Evolutionary conservation across 768 basidiomycete species (phyloP), one percentile per base, ranked within the genome.

Genomic region (Trametes sanguinea): DNA sequence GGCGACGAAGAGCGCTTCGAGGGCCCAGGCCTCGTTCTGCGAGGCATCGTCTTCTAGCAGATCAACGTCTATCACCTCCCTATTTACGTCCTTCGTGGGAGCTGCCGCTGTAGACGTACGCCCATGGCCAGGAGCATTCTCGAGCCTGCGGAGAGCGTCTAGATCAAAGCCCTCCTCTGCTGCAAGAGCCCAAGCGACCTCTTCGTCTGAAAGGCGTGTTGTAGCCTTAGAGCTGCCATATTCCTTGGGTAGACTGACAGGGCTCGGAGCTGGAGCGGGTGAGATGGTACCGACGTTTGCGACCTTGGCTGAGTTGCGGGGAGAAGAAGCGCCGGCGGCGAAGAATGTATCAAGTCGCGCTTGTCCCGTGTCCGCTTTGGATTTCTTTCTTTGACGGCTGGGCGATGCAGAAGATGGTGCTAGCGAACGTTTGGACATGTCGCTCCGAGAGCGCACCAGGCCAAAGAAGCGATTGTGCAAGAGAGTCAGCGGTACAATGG

Each of bases 11-110:
- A 33, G 32, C 27, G 51, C 8, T n/a, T 40, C n/a, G 57, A 57
- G 30, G 59, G 51, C 9, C 48, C 35, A n/a, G 37, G 35, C n/a
- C 14, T 54, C 40, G 22, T 60, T 40, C 27, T 55, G 54, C 43
- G 22, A 46, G 47, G 57, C 37, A 29, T 50, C 60, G 52, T 71
- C 68, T 54, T 72, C 72, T 45, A 69, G 53, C 40, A 68, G 64
- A 65, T 76, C 75, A n/a, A 76, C 70, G 63, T 75, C 73, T 66
- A 74, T 76, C 53, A 75, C 68, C 56, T 70, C 69, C 14, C 53
- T 22, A 40, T 8, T 54, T 22, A 37, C 39, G 46, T 52, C 27
- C 40, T 51, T 27, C 4, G 27, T 33, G 44, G 27, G 57, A 33
- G 51, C n/a, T 13, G 35, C n/a, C 32, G 52, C 37, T 17, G 58